phyloP scores from a whole-genome alignment of 2,329 filamentous ascomycete genomes.

The Balansia obtecta region DNA sequence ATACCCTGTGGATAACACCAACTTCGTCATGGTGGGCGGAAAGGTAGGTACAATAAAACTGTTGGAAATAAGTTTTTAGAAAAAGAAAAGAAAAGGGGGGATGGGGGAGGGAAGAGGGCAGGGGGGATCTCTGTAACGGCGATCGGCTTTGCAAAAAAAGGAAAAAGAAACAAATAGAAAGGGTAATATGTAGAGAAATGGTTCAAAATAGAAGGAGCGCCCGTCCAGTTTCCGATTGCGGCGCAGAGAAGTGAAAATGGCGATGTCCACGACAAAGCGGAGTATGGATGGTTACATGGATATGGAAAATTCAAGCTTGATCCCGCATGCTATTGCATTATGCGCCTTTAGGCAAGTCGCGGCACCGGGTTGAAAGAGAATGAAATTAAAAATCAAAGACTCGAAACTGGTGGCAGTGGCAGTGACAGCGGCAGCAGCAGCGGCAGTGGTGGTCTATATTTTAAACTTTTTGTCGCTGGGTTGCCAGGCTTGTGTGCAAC shows the following conservation, averaged over 20 bases:
- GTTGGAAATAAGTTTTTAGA: neutral
- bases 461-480: neutral
- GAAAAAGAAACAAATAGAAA: no score
- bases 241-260: neutral
- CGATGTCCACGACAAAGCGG: neutral
- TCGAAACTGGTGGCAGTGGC: neutral
- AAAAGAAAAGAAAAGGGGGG: no score
- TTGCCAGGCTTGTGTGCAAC: neutral
- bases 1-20: conserved; percentile 79
- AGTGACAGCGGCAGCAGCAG: no score
- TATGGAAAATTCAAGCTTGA: neutral
- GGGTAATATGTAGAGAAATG: no score
- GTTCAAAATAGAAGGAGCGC: no score
- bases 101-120: neutral
- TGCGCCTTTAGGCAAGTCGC: neutral
- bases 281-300: neutral
- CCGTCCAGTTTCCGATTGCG: neutral
- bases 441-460: neutral
- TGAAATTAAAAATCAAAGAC: neutral
- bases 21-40: conserved; percentile 50
- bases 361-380: no score
- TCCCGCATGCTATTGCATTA: neutral
- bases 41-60: neutral
- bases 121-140: neutral
- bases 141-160: neutral